Evolutionary conservation across 2,329 filamentous ascomycete species (phyloP), one percentile per base, ranked within the genome.

Genomic region (Raffaelea arxii): DNA sequence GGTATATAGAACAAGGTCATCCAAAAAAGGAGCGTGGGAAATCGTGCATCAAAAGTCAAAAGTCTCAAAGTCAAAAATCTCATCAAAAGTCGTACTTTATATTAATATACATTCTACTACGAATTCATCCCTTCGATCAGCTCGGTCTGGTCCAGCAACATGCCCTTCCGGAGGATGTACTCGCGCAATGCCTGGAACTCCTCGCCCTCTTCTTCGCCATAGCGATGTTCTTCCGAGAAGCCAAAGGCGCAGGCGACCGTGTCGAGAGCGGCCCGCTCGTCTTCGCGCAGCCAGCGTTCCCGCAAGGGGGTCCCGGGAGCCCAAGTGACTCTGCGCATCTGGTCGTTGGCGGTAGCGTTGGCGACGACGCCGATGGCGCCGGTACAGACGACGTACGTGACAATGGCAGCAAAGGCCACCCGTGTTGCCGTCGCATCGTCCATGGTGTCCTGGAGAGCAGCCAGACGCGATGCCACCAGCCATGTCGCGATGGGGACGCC

Each of bases 271-370:
- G 82, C 85, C 22, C 92, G 75, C 70, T 98, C 90, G 53, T 95
- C 89, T 62, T 97, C 92, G 27, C 87, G 75, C 46, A 94, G 63
- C 86, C 90, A 97, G 14, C 92, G 77, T 57, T 87, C 77, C 51
- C 84, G 76, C 52, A 97, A 67, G 21, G 86, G 84, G 27, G 87
- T 83, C 11, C 92, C 92, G 0, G 80, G 79, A 9, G 84, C 74
- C 92, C 92, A 98, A 2, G 87, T 90, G 5, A 97, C 88, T 19
- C 92, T 80, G 58, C 84, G 82, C 86, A 96, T 95, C 65, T 97
- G 89, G 62, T 97, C 90, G 64, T 96, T 96, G 50, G 83, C 75
- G 27, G 91, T 96, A 23, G 87, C 82, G 49, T 94, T 70, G 9
- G 91, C 88, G 32, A 97, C 79, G 37, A 92, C 68, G 3, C 91